These are phyloP conservation scores for Rosa lucieae DNA, from an alignment of 306 rosid species.

Conservation along the genomic window DNA sequence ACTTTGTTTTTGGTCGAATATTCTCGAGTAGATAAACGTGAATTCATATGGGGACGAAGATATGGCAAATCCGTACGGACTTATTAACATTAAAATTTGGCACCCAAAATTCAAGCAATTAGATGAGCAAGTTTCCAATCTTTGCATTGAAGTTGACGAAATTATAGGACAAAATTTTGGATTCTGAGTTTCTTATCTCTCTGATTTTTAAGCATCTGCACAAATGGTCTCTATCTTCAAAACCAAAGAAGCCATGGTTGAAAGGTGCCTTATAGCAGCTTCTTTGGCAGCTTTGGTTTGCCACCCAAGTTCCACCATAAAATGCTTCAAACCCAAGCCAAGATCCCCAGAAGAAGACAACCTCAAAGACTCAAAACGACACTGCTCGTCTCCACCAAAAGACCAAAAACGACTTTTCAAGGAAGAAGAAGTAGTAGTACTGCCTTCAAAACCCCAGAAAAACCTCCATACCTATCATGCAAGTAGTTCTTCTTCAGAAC, in stretches of 20 bases:
- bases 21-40: neutral
- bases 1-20: neutral
- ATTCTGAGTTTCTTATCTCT: neutral
- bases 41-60: neutral
- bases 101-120: neutral
- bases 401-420: neutral
- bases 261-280: slow-evolving; percentile 28
- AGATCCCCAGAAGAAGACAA: neutral
- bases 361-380: slow-evolving; percentile 1
- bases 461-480: neutral
- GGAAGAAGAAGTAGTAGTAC: neutral
- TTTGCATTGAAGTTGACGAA: slow-evolving; percentile 8
- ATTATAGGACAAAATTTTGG: neutral
- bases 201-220: neutral
- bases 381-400: neutral
- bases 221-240: neutral
- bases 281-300: slow-evolving; percentile 25
- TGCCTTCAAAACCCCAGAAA: slow-evolving; percentile 14
- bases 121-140: neutral
- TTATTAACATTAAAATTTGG: neutral
- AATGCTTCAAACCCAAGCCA: slow-evolving; percentile 23
- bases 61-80: neutral
- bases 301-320: slow-evolving; percentile 33
- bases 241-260: slow-evolving; percentile 19
- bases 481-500: neutral